Conservation (phyloP, 331 rosid species). For the Arachis monticola region DNA sequence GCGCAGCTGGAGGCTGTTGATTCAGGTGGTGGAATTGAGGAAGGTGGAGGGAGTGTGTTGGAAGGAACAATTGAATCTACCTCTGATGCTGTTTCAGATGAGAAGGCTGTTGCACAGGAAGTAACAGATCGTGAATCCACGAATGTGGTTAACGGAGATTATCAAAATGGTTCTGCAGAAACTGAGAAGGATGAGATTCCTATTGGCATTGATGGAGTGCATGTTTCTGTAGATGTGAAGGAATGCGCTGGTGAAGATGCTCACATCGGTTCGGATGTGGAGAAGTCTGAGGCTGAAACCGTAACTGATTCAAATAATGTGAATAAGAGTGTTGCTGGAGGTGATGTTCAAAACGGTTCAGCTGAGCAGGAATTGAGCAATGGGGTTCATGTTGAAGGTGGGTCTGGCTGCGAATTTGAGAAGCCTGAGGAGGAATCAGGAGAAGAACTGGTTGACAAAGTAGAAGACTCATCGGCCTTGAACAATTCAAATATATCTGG, state of each 20-base stretch:
- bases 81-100: constrained; percentile 36
- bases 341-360: constrained; percentile 36
- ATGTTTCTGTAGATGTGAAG: not conserved
- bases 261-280: constrained; percentile 3
- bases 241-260: constrained; percentile 18
- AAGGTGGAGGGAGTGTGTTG: constrained; percentile 1
- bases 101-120: not conserved
- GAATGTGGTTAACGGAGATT: constrained; percentile 17
- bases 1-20: not conserved
- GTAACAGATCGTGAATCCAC: not conserved
- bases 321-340: not conserved
- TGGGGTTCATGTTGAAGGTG: constrained; percentile 32
- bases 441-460: constrained; percentile 39
- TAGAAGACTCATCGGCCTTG: constrained; percentile 32
- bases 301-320: constrained; percentile 3
- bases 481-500: constrained; percentile 33
- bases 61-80: constrained; percentile 24
- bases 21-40: constrained; percentile 9
- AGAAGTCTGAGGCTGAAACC: constrained; percentile 19
- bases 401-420: constrained; percentile 12
- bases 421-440: constrained; percentile 31
- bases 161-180: constrained; percentile 28
- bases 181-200: constrained; percentile 39
- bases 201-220: constrained; percentile 21
- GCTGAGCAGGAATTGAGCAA: constrained; percentile 32